These are phyloP conservation scores for Neofusicoccum ribis DNA, from an alignment of 2,329 filamentous ascomycete species.

Conservation along the genomic window DNA sequence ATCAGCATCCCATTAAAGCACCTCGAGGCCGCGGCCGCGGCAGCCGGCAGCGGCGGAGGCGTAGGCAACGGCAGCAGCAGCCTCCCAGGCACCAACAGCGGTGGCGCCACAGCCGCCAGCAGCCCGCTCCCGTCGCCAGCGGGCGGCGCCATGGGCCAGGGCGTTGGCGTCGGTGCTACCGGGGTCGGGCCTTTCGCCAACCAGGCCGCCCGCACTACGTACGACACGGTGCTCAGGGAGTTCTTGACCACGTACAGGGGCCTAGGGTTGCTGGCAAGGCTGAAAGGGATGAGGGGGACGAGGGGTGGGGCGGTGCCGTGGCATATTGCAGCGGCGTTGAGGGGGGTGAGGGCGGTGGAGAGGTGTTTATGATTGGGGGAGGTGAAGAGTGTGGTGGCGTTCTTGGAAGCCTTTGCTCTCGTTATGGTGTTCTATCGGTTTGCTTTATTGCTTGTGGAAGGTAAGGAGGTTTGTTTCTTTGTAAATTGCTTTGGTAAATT, in stretches of 20 bases:
- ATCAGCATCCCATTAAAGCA: conserved; percentile 17
- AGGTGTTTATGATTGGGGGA: conserved; percentile 15
- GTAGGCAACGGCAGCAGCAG: not conserved
- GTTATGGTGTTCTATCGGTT: too few species aligned
- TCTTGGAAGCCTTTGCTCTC: too few species aligned
- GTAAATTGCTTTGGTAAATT: too few species aligned
- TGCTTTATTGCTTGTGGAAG: too few species aligned
- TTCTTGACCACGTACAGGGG: conserved; percentile 69
- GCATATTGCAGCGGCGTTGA: conserved; percentile 73
- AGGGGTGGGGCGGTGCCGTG: conserved; percentile 67
- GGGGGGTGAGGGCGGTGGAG: conserved; percentile 63
- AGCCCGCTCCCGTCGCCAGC: not conserved
- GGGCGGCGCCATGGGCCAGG: conserved; percentile 35
- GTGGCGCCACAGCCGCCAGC: not conserved
- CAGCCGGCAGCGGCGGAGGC: not conserved
- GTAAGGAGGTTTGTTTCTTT: too few species aligned
- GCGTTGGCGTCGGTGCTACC: conserved; percentile 21
- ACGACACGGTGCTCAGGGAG: conserved; percentile 67
- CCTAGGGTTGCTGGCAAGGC: conserved; percentile 67
- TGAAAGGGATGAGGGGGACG: conserved; percentile 60
- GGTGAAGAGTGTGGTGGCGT: too few species aligned
- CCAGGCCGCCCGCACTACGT: conserved; percentile 29
- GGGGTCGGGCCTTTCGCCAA: conserved; percentile 4
- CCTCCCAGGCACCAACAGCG: not conserved
- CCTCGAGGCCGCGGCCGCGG: conserved; percentile 27